Percentiles rank a stretch among this genome's conserved stretches.
These are phyloP conservation scores for Waltergamsia citrina DNA, from an alignment of 2,329 filamentous ascomycete genomes.

Conservation along the genomic window DNA sequence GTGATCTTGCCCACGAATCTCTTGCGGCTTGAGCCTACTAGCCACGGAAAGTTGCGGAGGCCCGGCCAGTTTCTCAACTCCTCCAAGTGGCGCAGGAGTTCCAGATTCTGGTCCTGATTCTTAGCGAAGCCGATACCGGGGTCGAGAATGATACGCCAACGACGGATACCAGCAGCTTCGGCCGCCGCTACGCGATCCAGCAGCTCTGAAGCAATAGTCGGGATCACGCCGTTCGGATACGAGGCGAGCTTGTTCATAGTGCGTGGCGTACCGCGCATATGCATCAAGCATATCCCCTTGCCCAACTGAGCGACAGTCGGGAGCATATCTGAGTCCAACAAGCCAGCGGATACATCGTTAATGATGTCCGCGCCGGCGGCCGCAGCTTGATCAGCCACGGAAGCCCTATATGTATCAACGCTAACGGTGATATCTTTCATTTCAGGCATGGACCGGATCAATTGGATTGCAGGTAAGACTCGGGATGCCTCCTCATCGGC, in stretches of 20 bases:
- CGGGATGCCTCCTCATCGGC: constrained; percentile 67
- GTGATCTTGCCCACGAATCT: constrained; percentile 79
- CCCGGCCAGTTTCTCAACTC: constrained; percentile 56
- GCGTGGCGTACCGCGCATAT: constrained; percentile 80
- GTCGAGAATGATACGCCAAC: constrained; percentile 93
- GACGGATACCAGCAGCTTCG: constrained; percentile 68
- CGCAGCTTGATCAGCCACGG: constrained; percentile 69
- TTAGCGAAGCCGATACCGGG: constrained; percentile 95
- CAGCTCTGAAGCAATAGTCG: constrained; percentile 59
- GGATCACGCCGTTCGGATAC: constrained; percentile 61
- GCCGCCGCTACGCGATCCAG: constrained; percentile 62
- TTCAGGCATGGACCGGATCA: constrained; percentile 60
- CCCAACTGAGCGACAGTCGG: constrained; percentile 66
- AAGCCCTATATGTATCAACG: constrained; percentile 85
- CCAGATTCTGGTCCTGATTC: constrained; percentile 68
- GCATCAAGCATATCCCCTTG: constrained; percentile 77
- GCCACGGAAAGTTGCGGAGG: constrained; percentile 68
- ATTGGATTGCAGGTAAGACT: constrained; percentile 67
- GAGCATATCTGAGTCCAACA: constrained; percentile 74
- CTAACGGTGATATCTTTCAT: constrained; percentile 62
- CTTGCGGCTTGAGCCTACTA: constrained; percentile 84
- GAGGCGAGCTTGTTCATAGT: constrained; percentile 66
- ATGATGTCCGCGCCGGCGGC: constrained; percentile 79
- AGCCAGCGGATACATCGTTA: constrained; percentile 86
- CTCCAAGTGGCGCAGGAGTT: constrained; percentile 59